These are phyloP conservation scores for Daldinia sp. DNA, from an alignment of 2,329 filamentous ascomycete genomes.

Conservation along the genomic window DNA sequence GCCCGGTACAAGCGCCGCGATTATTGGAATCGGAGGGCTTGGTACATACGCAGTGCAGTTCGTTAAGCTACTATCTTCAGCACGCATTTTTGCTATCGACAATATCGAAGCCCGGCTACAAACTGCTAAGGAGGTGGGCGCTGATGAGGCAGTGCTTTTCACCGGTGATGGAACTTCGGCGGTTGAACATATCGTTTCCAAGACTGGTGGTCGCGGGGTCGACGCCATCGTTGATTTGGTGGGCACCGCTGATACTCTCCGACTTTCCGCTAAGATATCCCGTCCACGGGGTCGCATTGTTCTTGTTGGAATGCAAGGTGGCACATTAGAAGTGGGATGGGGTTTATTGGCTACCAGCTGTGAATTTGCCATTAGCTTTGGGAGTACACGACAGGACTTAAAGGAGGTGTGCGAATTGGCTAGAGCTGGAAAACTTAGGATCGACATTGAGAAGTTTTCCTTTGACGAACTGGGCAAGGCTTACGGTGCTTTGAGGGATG, in stretches of 20 bases:
- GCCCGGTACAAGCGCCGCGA: slow-evolving; percentile 37
- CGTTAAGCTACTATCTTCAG: slow-evolving; percentile 36
- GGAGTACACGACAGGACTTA: slow-evolving; percentile 41
- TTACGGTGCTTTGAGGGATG: slow-evolving; percentile 34
- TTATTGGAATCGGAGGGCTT: slow-evolving; percentile 40
- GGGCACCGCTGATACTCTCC: slow-evolving; percentile 29
- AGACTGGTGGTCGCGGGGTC: background rate
- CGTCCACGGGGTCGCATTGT: slow-evolving; percentile 38
- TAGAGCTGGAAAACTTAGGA: slow-evolving; percentile 31
- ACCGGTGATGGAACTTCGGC: background rate
- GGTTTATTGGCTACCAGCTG: slow-evolving; percentile 38
- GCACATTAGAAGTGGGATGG: slow-evolving; percentile 40
- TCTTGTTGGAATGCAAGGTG: slow-evolving; percentile 39
- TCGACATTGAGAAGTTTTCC: slow-evolving; percentile 35
- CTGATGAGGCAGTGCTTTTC: slow-evolving; percentile 32
- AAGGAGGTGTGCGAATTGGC: slow-evolving; percentile 41
- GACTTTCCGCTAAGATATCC: slow-evolving; percentile 37
- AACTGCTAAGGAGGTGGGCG: slow-evolving; percentile 33
- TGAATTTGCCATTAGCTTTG: slow-evolving; percentile 41
- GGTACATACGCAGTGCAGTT: slow-evolving; percentile 41
- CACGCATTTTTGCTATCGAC: slow-evolving; percentile 36
- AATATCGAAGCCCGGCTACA: slow-evolving; percentile 20
- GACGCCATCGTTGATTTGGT: slow-evolving; percentile 50
- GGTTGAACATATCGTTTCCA: background rate
- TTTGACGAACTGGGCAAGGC: slow-evolving; percentile 38